Percentiles rank a stretch among this genome's conserved stretches.
Evolutionary conservation across 306 rosid genomes (phyloP).

Genomic region (Calophaca sinica): DNA sequence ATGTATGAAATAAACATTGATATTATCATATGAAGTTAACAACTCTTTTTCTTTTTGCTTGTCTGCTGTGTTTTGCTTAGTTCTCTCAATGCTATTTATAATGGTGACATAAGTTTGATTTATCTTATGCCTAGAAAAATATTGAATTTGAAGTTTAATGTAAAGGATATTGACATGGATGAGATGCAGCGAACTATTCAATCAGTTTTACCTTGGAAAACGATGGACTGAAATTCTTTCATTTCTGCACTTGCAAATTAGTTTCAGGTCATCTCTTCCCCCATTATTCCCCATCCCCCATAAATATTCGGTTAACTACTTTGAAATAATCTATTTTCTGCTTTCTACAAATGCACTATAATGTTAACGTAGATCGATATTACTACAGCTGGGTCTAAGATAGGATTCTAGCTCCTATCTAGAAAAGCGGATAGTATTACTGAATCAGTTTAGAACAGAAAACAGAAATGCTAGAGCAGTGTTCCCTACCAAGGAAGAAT

Average conservation of each 20-base stretch:
- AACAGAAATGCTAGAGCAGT: too few relatives aligned
- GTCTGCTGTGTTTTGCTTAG: constrained; percentile 13
- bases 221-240: constrained; percentile 20
- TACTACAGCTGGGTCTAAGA: too few relatives aligned
- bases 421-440: neutral
- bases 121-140: neutral
- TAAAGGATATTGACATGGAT: constrained; percentile 4
- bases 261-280: constrained; percentile 18
- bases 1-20: constrained; percentile 21
- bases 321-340: neutral
- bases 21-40: constrained; percentile 8
- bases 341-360: constrained; percentile 1
- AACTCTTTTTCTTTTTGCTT: constrained; percentile 1
- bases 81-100: constrained; percentile 26
- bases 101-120: constrained; percentile 7
- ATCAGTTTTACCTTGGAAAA: constrained; percentile 35
- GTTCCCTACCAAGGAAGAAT: too few relatives aligned
- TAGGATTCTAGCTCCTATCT: too few relatives aligned
- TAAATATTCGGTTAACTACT: neutral
- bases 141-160: constrained; percentile 22
- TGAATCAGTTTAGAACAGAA: neutral
- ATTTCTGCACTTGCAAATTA: neutral
- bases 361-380: neutral
- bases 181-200: neutral
- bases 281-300: neutral